phyloP scores from a whole-genome alignment of 305 asterid species.

The Solanum aculeatissimum region DNA sequence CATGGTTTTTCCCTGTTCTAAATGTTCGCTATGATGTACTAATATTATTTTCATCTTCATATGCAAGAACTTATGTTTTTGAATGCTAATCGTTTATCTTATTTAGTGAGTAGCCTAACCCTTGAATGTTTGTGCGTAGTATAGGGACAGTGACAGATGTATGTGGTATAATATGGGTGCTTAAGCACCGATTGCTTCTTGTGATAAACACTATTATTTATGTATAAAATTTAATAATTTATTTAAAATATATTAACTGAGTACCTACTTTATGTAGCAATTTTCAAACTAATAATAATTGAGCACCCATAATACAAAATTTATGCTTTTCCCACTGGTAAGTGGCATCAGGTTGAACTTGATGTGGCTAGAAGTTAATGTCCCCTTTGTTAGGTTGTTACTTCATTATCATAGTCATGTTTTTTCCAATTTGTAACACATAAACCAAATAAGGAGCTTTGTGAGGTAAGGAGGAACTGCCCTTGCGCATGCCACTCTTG shows the following conservation, averaged over 20 bases:
- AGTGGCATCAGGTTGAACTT: neutral
- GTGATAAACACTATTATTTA: too few relatives aligned
- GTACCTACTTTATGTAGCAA: too few relatives aligned
- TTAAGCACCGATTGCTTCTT: too few relatives aligned
- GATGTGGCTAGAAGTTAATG: neutral
- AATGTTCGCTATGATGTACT: neutral
- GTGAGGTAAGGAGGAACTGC: too few relatives aligned
- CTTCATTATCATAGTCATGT: neutral
- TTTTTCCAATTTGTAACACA: neutral
- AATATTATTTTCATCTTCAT: neutral
- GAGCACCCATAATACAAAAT: too few relatives aligned
- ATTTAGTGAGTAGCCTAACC: neutral
- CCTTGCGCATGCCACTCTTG: too few relatives aligned
- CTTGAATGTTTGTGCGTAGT: neutral
- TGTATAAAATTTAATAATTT: too few relatives aligned
- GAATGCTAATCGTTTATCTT: neutral
- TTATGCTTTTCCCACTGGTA: neutral
- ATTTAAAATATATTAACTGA: too few relatives aligned
- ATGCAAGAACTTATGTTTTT: neutral
- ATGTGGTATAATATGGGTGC: too few relatives aligned
- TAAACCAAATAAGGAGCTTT: neutral
- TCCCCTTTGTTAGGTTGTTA: neutral
- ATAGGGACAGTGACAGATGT: too few relatives aligned
- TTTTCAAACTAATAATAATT: too few relatives aligned
- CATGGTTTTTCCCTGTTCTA: neutral